A percentile compares a stretch with the other conserved stretches of the same genome.
These are phyloP conservation scores for Candolleomyces efflorescens DNA, from an alignment of 768 basidiomycete species.

Conservation along the genomic window DNA sequence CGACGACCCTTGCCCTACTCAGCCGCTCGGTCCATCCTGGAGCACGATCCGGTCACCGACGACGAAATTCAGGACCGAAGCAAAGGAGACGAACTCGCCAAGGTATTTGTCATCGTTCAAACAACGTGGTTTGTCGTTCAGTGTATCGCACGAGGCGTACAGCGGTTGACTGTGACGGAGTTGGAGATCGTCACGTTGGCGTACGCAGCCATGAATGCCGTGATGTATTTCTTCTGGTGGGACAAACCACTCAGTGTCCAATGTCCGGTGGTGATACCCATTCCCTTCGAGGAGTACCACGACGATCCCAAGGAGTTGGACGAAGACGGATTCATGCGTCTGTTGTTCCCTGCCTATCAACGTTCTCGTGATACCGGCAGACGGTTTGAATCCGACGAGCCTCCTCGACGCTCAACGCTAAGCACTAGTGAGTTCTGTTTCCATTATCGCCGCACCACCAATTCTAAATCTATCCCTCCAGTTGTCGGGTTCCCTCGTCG, in stretches of 20 bases:
- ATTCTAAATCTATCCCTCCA: too few species aligned
- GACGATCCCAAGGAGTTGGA: background rate
- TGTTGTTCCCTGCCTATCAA: background rate
- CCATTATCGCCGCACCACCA: too few species aligned
- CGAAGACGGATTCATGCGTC: background rate
- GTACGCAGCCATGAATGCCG: slow-evolving; percentile 21
- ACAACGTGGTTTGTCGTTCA: slow-evolving; percentile 28
- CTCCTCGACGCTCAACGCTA: too few species aligned
- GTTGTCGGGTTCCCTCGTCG: too few species aligned
- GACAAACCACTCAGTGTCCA: slow-evolving; percentile 28
- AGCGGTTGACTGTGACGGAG: slow-evolving; percentile 21
- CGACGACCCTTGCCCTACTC: background rate
- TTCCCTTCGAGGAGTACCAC: background rate
- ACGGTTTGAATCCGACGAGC: too few species aligned
- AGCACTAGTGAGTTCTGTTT: too few species aligned
- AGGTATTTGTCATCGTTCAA: slow-evolving; percentile 24
- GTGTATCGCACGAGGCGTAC: slow-evolving; percentile 16
- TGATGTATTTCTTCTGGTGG: slow-evolving; percentile 30
- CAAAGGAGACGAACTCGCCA: slow-evolving; percentile 25
- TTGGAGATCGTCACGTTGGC: slow-evolving; percentile 31
- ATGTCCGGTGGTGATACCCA: slow-evolving; percentile 10
- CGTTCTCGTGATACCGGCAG: too few species aligned
- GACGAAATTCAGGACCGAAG: background rate
- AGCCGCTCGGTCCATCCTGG: background rate
- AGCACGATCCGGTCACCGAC: background rate